These are phyloP conservation scores for Aspergillus diversus DNA, from an alignment of 495 filamentous ascomycete species.

Conservation along the genomic window DNA sequence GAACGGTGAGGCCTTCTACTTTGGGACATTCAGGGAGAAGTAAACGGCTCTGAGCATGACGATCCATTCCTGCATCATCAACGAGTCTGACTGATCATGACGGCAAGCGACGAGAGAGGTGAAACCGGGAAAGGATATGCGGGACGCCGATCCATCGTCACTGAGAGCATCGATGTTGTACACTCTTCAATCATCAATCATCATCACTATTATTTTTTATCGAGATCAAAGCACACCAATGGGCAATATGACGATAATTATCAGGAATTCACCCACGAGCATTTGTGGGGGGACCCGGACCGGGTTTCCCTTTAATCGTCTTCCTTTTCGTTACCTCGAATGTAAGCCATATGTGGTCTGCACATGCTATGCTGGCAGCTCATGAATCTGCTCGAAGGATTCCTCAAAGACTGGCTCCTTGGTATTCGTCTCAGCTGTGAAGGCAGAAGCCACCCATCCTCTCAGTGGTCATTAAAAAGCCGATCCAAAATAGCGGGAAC, in stretches of 20 bases:
- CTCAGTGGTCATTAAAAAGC: conserved; percentile 18
- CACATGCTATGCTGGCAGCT: neutral
- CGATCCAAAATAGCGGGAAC: conserved; percentile 26
- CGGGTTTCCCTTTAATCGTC: neutral
- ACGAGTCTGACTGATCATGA: conserved; percentile 32
- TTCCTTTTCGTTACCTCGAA: neutral
- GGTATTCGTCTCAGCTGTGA: neutral
- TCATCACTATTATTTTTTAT: neutral
- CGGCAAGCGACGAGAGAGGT: conserved; percentile 29
- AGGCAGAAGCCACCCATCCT: conserved; percentile 8
- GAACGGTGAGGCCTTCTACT: conserved; percentile 12
- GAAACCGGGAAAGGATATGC: conserved; percentile 36
- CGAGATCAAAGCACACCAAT: conserved; percentile 14
- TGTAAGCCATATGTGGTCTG: neutral
- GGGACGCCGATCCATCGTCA: conserved; percentile 36
- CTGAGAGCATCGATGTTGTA: conserved; percentile 5
- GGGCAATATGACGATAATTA: conserved; percentile 12
- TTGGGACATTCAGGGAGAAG: conserved; percentile 10
- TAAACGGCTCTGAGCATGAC: conserved; percentile 32
- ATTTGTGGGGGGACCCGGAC: neutral
- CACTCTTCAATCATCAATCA: neutral
- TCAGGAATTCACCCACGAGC: neutral
- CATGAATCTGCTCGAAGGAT: conserved; percentile 5
- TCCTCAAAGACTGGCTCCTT: neutral
- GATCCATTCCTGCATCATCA: conserved; percentile 39